A percentile compares a stretch with the other conserved stretches of the same genome.
Evolutionary conservation across 441 rosid genomes (phyloP).

Genomic region (Flueggea neowawraea): DNA sequence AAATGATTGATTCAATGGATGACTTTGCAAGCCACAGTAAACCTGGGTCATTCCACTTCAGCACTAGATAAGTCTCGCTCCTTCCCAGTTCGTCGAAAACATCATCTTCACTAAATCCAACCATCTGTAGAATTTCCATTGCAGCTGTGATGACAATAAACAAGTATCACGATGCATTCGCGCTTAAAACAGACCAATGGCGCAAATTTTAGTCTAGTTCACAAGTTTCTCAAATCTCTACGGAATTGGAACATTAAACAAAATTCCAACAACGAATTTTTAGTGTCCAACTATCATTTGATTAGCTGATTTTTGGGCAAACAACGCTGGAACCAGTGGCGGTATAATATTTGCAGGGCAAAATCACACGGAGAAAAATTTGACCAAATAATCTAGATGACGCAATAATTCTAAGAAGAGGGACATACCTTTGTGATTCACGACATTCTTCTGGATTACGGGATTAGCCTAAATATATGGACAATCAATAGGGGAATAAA

Average conservation of each 20-base stretch:
- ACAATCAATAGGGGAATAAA: slow-evolving; percentile 7
- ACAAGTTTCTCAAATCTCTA: neutral
- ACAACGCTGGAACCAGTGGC: too few relatives aligned
- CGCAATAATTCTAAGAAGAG: neutral
- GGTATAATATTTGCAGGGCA: too few relatives aligned
- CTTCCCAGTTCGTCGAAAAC: slow-evolving; percentile 42
- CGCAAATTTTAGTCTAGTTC: too few relatives aligned
- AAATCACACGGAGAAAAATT: neutral
- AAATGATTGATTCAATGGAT: slow-evolving; percentile 52
- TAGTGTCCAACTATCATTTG: too few relatives aligned
- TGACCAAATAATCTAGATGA: neutral
- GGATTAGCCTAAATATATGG: slow-evolving; percentile 70
- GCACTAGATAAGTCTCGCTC: slow-evolving; percentile 56
- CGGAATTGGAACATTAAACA: neutral
- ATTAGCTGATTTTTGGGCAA: too few relatives aligned
- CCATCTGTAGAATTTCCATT: slow-evolving; percentile 61
- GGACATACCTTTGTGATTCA: slow-evolving; percentile 53
- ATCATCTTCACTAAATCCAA: slow-evolving; percentile 80
- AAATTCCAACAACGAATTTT: too few relatives aligned
- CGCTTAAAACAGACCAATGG: neutral
- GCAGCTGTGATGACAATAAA: slow-evolving; percentile 54
- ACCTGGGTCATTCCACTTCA: slow-evolving; percentile 92
- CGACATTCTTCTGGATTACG: slow-evolving; percentile 56
- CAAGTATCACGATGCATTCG: neutral
- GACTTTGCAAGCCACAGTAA: slow-evolving; percentile 94